Conservation (phyloP, 768 basidiomycete genomes). For the Brasilioporus rufonigricans region DNA sequence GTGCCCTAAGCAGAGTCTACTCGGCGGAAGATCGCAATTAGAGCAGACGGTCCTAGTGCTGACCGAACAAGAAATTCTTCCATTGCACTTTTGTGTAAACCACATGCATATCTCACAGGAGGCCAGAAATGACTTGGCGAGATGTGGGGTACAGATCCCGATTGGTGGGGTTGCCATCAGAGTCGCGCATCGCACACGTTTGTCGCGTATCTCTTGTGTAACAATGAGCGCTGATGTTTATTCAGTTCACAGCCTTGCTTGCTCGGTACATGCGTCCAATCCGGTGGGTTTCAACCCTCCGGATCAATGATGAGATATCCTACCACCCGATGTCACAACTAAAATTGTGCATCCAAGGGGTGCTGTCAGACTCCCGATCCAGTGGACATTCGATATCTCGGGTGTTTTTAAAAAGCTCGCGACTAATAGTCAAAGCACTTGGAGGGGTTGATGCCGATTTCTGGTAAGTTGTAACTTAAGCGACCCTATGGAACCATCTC, state of each 20-base stretch:
- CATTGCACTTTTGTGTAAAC: conserved; percentile 14
- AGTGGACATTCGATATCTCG: neutral
- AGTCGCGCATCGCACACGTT: neutral
- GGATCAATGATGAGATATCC: conserved; percentile 9
- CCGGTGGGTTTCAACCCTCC: conserved; percentile 4
- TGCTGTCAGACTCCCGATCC: neutral
- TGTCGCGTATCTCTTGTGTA: conserved; percentile 13
- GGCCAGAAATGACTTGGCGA: conserved; percentile 5
- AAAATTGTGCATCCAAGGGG: conserved; percentile 18
- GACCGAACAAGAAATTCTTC: conserved; percentile 12
- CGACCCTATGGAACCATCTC: conserved; percentile 7
- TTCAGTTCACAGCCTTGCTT: conserved; percentile 10
- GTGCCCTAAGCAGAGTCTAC: conserved; percentile 4
- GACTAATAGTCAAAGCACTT: neutral
- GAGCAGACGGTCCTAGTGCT: neutral
- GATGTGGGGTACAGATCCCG: conserved; percentile 24
- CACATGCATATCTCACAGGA: conserved; percentile 9
- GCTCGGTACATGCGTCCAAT: conserved; percentile 5
- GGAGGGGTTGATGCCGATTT: neutral
- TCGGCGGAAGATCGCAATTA: conserved; percentile 14
- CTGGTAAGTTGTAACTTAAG: conserved; percentile 10
- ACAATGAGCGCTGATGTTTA: conserved; percentile 5
- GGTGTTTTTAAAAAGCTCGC: neutral
- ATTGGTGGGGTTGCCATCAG: conserved; percentile 6
- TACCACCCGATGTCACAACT: conserved; percentile 18